Conservation (phyloP, 2,329 filamentous ascomycete species). For the Leptodontidium sp. region DNA sequence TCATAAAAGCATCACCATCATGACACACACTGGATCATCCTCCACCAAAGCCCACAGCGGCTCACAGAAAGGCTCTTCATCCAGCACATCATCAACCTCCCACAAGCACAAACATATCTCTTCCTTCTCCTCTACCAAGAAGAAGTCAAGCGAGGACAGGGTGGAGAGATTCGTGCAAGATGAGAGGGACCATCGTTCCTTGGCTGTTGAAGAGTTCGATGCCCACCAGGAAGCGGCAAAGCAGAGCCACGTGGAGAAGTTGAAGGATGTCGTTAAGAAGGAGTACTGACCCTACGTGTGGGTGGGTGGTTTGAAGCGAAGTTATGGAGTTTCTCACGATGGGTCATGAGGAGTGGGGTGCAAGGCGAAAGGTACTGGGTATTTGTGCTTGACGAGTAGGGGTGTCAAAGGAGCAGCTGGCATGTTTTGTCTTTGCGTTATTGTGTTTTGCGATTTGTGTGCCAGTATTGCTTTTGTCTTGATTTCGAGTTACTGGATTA, state of each 20-base stretch:
- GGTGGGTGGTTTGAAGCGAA: not conserved
- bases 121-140: not conserved
- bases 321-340: not conserved
- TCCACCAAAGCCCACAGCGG: constrained; percentile 31
- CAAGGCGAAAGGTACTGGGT: not conserved
- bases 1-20: not conserved
- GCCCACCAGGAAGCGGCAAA: constrained; percentile 29
- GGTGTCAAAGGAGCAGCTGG: not conserved
- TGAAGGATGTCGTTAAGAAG: constrained; percentile 27
- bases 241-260: constrained; percentile 16
- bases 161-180: constrained; percentile 31
- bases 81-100: constrained; percentile 5
- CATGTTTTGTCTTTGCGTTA: not conserved
- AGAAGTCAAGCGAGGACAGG: not conserved
- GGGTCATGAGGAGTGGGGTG: not conserved
- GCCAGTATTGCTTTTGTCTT: not conserved
- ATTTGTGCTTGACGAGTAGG: not conserved
- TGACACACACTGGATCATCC: constrained; percentile 8
- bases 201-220: constrained; percentile 36
- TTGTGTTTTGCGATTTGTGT: not conserved
- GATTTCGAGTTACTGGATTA: not conserved
- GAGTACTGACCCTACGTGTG: constrained; percentile 11
- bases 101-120: constrained; percentile 43
- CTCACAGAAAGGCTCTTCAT: constrained; percentile 18
- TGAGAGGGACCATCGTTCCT: constrained; percentile 33